Evolutionary conservation across 495 filamentous ascomycete species (phyloP).

Genomic region (Wilcoxina mikolae): DNA sequence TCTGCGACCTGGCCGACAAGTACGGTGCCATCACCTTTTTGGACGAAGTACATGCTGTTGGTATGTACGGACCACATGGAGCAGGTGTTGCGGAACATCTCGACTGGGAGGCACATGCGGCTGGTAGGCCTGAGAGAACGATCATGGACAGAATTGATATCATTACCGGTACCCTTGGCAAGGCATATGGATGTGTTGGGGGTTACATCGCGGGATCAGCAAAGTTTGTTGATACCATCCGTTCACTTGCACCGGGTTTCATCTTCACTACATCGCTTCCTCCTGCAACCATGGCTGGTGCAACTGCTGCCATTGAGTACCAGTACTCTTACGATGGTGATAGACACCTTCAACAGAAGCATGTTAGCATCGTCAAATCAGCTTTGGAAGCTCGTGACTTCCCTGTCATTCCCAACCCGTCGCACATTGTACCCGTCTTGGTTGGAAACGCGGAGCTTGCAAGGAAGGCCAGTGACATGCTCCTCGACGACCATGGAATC

Average conservation of each 20-base stretch:
- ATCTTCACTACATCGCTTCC: constrained; percentile 98
- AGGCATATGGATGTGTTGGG: constrained; percentile 94
- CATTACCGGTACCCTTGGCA: constrained; percentile 91
- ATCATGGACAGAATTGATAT: constrained; percentile 94
- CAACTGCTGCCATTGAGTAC: constrained; percentile 81
- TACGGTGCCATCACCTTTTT: constrained; percentile 95
- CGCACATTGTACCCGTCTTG: constrained; percentile 85
- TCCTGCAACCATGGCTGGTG: constrained; percentile 92
- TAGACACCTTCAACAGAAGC: constrained; percentile 78
- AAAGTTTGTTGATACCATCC: constrained; percentile 84
- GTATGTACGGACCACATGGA: constrained; percentile 95
- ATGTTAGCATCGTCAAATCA: constrained; percentile 83
- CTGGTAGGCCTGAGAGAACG: constrained; percentile 58
- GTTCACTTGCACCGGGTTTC: constrained; percentile 90
- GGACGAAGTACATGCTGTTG: constrained; percentile 96
- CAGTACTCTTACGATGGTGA: constrained; percentile 69
- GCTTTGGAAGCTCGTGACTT: constrained; percentile 62
- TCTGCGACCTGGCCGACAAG: constrained; percentile 90
- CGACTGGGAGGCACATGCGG: constrained; percentile 66
- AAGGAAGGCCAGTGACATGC: constrained; percentile 73
- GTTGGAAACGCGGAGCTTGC: constrained; percentile 93
- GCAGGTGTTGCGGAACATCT: constrained; percentile 95
- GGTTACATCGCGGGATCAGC: constrained; percentile 90
- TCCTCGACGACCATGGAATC: constrained; percentile 75
- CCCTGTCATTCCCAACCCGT: constrained; percentile 96